Evolutionary conservation across 2,329 filamentous ascomycete species (phyloP).

Genomic region (Apiospora pterosperma): DNA sequence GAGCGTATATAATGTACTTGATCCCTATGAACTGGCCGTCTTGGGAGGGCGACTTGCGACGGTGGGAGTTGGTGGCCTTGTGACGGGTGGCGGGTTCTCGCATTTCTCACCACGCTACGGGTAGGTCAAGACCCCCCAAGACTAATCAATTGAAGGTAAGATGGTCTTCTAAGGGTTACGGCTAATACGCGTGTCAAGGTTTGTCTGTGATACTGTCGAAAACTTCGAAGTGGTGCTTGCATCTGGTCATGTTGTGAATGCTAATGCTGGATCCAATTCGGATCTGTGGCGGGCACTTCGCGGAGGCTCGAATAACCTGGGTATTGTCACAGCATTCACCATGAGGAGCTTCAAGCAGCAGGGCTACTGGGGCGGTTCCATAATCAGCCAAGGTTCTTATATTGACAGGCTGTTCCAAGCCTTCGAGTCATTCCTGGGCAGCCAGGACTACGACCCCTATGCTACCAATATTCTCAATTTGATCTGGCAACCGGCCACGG

Average conservation of each 20-base stretch:
- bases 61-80: slow-evolving; percentile 36
- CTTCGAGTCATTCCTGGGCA: background rate
- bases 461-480: background rate
- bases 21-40: slow-evolving; percentile 28
- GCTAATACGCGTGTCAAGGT: slow-evolving; percentile 28
- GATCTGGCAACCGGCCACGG: background rate
- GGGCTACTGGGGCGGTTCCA: background rate
- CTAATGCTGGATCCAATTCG: slow-evolving; percentile 28
- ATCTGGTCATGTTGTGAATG: slow-evolving; percentile 35
- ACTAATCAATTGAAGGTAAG: no score
- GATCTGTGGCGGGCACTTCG: slow-evolving; percentile 43
- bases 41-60: slow-evolving; percentile 32
- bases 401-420: background rate
- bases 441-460: background rate
- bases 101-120: background rate
- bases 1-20: slow-evolving; percentile 33
- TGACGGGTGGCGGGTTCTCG: slow-evolving; percentile 25
- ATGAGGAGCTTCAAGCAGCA: slow-evolving; percentile 2
- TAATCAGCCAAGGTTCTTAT: background rate
- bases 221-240: slow-evolving; percentile 41
- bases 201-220: slow-evolving; percentile 41
- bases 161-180: no score
- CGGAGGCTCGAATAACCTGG: slow-evolving; percentile 43
- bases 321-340: slow-evolving; percentile 28
- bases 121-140: background rate